Conservation (phyloP, 306 rosid species). For the Gastrolobium bilobum region DNA sequence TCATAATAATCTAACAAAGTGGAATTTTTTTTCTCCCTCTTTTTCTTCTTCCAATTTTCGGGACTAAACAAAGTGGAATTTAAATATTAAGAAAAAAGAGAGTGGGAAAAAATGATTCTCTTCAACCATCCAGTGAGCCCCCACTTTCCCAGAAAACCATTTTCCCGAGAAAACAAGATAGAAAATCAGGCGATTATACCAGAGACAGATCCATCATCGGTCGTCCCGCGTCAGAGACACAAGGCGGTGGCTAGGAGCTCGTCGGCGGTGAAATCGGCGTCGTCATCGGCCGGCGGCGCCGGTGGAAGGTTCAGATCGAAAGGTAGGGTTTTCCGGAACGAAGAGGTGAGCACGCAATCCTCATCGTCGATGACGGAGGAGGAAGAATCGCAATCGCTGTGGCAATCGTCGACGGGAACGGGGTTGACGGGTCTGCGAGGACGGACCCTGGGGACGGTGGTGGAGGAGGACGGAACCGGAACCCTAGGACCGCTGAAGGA, state of each 20-base stretch:
- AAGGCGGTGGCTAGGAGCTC: conserved; percentile 69
- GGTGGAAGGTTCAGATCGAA: conserved; percentile 94
- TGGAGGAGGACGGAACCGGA: conserved; percentile 40
- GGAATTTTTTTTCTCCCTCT: background rate
- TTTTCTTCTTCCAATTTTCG: background rate
- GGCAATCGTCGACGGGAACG: conserved; percentile 68
- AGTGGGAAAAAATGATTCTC: conserved; percentile 34
- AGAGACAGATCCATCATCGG: background rate
- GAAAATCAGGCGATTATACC: conserved; percentile 34
- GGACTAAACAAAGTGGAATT: conserved; percentile 34
- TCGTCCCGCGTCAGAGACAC: conserved; percentile 58
- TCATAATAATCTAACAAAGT: conserved; percentile 51
- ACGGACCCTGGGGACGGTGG: conserved; percentile 43
- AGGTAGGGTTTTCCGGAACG: conserved; percentile 60
- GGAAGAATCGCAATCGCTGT: conserved; percentile 92
- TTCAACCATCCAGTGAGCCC: conserved; percentile 49
- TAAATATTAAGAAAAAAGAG: background rate
- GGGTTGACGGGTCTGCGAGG: conserved; percentile 52
- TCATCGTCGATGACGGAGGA: conserved; percentile 83
- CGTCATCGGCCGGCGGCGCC: conserved; percentile 38
- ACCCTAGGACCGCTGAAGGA: conserved; percentile 86
- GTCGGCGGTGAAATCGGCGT: conserved; percentile 49
- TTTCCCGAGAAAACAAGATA: conserved; percentile 58
- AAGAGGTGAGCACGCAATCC: conserved; percentile 70
- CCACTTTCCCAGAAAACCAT: conserved; percentile 18